A percentile compares a stretch with the other conserved stretches of the same genome.
phyloP scores from a whole-genome alignment of 306 rosid species.

The Crotalaria pallida region DNA sequence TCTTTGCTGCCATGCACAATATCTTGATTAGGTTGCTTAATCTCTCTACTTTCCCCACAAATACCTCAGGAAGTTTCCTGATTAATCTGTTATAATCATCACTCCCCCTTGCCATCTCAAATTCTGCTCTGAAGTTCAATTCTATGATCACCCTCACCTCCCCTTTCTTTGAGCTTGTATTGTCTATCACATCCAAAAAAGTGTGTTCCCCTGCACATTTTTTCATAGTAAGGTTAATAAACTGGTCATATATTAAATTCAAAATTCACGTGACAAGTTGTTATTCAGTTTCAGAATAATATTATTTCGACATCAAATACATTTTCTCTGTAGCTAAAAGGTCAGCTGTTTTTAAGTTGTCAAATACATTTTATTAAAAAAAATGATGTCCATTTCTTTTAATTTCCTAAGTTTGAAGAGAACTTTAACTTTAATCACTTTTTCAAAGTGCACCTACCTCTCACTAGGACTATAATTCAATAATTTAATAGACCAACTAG shows the following conservation, averaged over 20 bases:
- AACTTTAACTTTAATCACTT: not conserved
- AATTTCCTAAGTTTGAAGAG: not conserved
- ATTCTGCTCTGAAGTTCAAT: slow-evolving; percentile 64
- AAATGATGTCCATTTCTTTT: too few relatives aligned
- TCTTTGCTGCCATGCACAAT: slow-evolving; percentile 61
- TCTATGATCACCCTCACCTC: slow-evolving; percentile 69
- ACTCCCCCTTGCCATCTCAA: slow-evolving; percentile 73
- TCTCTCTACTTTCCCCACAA: slow-evolving; percentile 79
- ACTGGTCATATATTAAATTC: slow-evolving; percentile 8
- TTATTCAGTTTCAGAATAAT: too few relatives aligned
- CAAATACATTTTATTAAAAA: too few relatives aligned
- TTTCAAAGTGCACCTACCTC: not conserved
- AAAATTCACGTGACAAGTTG: not conserved
- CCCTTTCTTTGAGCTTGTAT: slow-evolving; percentile 47
- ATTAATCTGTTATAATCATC: slow-evolving; percentile 58
- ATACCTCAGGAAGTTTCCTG: slow-evolving; percentile 57
- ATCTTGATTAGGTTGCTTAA: slow-evolving; percentile 47
- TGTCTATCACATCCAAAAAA: slow-evolving; percentile 69
- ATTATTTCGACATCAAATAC: too few relatives aligned
- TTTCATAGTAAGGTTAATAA: not conserved
- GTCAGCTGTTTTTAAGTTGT: too few relatives aligned
- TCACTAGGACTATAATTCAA: not conserved
- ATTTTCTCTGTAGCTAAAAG: too few relatives aligned
- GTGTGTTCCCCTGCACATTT: slow-evolving; percentile 55
- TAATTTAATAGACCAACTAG: not conserved